Evolutionary conservation across 805 yeast species (phyloP).

Genomic region (Nakazawaea molendinolei): DNA sequence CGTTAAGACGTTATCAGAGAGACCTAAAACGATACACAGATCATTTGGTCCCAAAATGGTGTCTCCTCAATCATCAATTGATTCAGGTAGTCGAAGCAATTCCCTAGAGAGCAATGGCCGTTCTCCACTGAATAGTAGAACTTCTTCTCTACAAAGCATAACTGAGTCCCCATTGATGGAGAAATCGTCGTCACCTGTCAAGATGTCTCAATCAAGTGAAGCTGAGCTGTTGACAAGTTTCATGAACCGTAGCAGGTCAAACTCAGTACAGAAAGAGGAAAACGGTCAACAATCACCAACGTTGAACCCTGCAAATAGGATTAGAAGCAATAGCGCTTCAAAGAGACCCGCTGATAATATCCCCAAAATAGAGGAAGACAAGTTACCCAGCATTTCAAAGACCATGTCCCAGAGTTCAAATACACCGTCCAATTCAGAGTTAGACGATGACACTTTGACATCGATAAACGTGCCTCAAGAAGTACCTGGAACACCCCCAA

Average conservation of each 20-base stretch:
- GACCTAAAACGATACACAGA: conserved; percentile 17
- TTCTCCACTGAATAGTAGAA: conserved; percentile 15
- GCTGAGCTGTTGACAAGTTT: conserved; percentile 16
- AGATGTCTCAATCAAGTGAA: background rate
- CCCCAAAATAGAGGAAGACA: conserved; percentile 16
- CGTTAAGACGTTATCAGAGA: conserved; percentile 20
- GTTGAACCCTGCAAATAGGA: conserved; percentile 17
- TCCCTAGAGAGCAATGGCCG: background rate
- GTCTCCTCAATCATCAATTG: conserved; percentile 4
- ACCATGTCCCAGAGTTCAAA: background rate
- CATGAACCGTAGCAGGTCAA: conserved; percentile 21
- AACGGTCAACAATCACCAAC: conserved; percentile 11
- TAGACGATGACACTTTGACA: conserved; percentile 14
- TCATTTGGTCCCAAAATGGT: conserved; percentile 13
- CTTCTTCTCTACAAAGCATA: conserved; percentile 19
- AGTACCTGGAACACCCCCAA: background rate
- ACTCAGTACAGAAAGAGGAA: conserved; percentile 17
- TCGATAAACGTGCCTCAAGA: conserved; percentile 2
- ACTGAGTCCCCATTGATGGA: conserved; percentile 15
- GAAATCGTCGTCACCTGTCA: background rate
- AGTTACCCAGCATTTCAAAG: too few relatives aligned
- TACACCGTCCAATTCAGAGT: conserved; percentile 5
- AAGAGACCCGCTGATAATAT: conserved; percentile 17
- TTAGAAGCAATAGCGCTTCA: conserved; percentile 19
- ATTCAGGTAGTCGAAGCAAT: conserved; percentile 4